A percentile compares a stretch with the other conserved stretches of the same genome.
These are phyloP conservation scores for Volvox carteri DNA, from an alignment of 163 green algal genomes.

Conservation along the genomic window DNA sequence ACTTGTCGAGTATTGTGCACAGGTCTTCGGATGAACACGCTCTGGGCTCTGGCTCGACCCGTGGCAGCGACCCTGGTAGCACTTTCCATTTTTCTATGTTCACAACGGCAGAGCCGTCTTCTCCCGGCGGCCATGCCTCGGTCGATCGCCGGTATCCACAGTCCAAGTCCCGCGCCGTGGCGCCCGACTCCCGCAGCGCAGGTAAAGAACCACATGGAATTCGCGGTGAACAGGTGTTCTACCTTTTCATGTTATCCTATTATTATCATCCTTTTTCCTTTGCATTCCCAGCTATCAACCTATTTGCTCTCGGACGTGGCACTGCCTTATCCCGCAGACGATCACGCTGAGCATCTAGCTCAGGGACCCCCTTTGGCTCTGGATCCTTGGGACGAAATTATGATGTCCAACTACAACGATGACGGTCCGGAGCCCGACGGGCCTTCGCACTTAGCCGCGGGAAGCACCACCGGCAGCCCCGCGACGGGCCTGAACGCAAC, in stretches of 20 bases:
- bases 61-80: constrained; percentile 6
- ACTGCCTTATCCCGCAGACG: not conserved
- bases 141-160: not conserved
- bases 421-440: not conserved
- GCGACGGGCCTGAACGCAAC: not conserved
- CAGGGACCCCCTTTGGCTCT: not conserved
- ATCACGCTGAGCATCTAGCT: not conserved
- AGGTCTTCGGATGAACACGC: not conserved
- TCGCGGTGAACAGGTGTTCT: too few species aligned
- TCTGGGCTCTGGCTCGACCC: not conserved
- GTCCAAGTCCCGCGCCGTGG: not conserved
- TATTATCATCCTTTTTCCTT: not conserved
- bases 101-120: not conserved
- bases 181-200: not conserved
- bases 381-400: constrained; percentile 16
- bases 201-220: not conserved
- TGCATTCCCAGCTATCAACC: not conserved
- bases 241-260: not conserved
- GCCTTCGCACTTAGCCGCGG: not conserved
- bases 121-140: not conserved
- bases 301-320: not conserved
- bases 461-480: constrained; percentile 27
- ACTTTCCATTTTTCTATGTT: not conserved
- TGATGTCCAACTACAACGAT: constrained; percentile 12
- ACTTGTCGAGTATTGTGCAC: not conserved